A percentile compares a stretch with the other conserved stretches of the same genome.
These are phyloP conservation scores for Choricystis sp. DNA, from an alignment of 139 green algal genomes.

Conservation along the genomic window DNA sequence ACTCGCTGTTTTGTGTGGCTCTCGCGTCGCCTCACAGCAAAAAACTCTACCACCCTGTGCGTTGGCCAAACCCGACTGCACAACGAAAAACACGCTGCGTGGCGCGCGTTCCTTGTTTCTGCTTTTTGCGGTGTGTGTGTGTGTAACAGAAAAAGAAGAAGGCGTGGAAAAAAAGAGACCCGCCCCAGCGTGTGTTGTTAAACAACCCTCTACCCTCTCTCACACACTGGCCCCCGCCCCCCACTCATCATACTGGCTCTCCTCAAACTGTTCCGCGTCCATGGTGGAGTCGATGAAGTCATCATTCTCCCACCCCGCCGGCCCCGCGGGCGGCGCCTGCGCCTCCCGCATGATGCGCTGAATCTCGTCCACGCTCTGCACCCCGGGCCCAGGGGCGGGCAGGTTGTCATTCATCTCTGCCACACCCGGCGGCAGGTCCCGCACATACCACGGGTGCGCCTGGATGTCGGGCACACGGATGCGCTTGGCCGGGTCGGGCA, in stretches of 20 bases:
- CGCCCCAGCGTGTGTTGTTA: no score
- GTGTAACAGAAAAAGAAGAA: no score
- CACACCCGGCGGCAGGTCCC: constrained; percentile 2
- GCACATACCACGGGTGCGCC: constrained; percentile 14
- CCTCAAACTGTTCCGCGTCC: not conserved
- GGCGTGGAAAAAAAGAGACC: no score
- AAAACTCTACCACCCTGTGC: not conserved
- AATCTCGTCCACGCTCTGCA: constrained; percentile 3
- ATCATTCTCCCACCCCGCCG: not conserved
- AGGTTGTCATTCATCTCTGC: not conserved
- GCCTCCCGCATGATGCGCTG: constrained; percentile 6
- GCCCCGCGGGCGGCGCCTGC: not conserved
- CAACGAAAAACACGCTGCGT: no score
- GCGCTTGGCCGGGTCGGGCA: constrained; percentile 13
- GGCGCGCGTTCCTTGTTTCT: no score
- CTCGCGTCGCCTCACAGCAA: not conserved
- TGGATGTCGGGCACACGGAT: constrained; percentile 9
- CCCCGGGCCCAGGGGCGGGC: not conserved
- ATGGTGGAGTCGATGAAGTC: not conserved
- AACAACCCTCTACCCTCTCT: no score
- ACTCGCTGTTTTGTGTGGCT: no score
- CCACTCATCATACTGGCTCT: not conserved
- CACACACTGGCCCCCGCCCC: not conserved
- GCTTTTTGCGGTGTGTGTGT: no score
- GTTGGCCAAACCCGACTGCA: no score